Evolutionary conservation across 768 basidiomycete species (phyloP), one percentile per base, ranked within the genome.

Genomic region (Solioccasus polychromus): DNA sequence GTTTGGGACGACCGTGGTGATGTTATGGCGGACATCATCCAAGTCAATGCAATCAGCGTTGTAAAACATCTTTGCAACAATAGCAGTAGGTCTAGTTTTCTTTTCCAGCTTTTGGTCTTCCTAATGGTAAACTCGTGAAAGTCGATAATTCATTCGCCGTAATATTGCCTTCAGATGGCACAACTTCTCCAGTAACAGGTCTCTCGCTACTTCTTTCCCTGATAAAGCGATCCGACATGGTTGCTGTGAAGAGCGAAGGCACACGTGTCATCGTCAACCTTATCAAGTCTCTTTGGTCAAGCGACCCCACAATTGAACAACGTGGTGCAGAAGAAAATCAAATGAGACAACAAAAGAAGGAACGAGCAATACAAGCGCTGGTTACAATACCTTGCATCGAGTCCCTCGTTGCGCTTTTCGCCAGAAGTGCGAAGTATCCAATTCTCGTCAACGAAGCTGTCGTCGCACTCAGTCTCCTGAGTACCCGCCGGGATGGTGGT

Each of bases 361-460:
- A 78, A 43, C 69, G 68, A 24, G 81, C 83, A 18, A 76, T 85
- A 45, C 67, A 71, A 41, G 60, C 67, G 2, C 62, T 88, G 17
- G 67, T 76, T 25, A 79, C 72, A 12, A 60, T 68, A n/a, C 73
- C 80, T 15, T 79, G 78, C 47, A 77, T 80, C 0, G 72, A 73
- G 4, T 77, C 81, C 22, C 72, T 98, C 25, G 77, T 82, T 1
- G 80, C 76, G 44, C 78, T 96, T 45, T 72, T 94, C 15, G 79
- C 79, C 20, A 76, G 85, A 50, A 90, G 89, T 59, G 79, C 75
- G 51, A 85, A 83, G 60, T 92, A 91, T 60, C 85, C 89, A 2
- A 72, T 92, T 31, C 73, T 98, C 25, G 78, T 96, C 43, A 95
- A 92, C 54, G 95, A 98, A 64, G 89, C 85, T 2, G 73, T 94